These are phyloP conservation scores for Phytophthora pini DNA, from an alignment of 352 stramenopile species.

Conservation along the genomic window DNA sequence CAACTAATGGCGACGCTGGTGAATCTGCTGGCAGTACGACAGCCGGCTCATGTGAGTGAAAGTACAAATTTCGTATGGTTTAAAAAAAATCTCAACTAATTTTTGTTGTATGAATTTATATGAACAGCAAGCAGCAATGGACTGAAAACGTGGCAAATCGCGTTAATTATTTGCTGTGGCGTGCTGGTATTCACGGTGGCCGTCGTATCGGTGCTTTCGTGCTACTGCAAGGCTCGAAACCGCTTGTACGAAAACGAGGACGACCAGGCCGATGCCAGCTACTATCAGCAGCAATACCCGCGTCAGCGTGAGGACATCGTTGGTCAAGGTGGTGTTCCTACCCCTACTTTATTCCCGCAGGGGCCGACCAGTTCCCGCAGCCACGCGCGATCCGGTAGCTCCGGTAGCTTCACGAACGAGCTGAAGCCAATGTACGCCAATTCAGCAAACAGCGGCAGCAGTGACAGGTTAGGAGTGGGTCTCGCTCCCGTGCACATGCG, in stretches of 20 bases:
- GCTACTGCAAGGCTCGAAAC: slow-evolving; percentile 62
- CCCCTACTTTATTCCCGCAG: slow-evolving; percentile 25
- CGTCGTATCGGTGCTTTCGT: slow-evolving; percentile 57
- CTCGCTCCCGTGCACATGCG: slow-evolving; percentile 34
- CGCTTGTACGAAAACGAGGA: slow-evolving; percentile 60
- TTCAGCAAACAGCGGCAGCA: slow-evolving; percentile 32
- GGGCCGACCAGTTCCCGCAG: slow-evolving; percentile 8
- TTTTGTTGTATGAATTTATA: neutral
- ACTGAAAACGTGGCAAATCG: slow-evolving; percentile 61
- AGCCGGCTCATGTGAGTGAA: slow-evolving; percentile 18
- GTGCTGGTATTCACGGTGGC: slow-evolving; percentile 59
- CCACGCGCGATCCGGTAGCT: slow-evolving; percentile 21
- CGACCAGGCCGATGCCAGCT: slow-evolving; percentile 44
- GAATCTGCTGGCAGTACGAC: slow-evolving; percentile 20
- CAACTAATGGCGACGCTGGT: slow-evolving; percentile 13
- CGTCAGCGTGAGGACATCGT: slow-evolving; percentile 18
- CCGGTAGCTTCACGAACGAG: slow-evolving; percentile 33
- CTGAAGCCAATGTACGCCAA: slow-evolving; percentile 38
- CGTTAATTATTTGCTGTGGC: slow-evolving; percentile 63
- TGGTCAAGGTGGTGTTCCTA: slow-evolving; percentile 15
- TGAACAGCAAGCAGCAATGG: slow-evolving; percentile 25
- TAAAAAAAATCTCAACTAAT: slow-evolving; percentile 1
- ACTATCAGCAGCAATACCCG: slow-evolving; percentile 46
- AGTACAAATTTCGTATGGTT: neutral
- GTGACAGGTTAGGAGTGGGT: slow-evolving; percentile 37